A percentile compares a stretch with the other conserved stretches of the same genome.
phyloP scores from a whole-genome alignment of 495 filamentous ascomycete species.

The Penicillium roqueforti region DNA sequence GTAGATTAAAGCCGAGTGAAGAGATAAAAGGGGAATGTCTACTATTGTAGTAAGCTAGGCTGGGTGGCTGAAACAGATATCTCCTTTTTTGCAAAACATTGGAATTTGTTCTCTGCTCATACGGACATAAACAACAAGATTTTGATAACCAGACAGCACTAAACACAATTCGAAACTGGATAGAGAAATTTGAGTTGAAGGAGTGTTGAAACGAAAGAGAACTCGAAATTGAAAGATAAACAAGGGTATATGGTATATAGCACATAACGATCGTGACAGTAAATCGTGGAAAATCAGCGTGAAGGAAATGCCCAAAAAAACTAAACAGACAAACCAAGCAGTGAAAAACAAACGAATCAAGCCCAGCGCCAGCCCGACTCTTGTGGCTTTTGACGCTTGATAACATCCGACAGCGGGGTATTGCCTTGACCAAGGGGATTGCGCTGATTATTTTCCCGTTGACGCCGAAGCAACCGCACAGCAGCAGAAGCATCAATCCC shows the following conservation, averaged over 20 bases:
- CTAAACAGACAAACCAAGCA: background rate
- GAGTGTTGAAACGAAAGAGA: background rate
- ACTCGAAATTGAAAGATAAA: background rate
- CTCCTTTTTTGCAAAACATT: too few relatives aligned
- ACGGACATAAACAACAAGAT: background rate
- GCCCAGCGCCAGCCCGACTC: slow-evolving; percentile 41
- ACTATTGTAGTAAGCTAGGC: background rate
- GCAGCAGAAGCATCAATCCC: slow-evolving; percentile 46
- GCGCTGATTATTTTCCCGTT: slow-evolving; percentile 32
- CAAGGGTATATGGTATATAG: slow-evolving; percentile 6
- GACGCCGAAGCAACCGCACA: slow-evolving; percentile 39
- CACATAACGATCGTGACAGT: background rate
- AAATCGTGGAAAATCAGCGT: background rate
- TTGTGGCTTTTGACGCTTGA: slow-evolving; percentile 27
- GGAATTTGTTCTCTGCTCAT: background rate
- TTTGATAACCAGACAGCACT: too few relatives aligned
- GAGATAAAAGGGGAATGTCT: too few relatives aligned
- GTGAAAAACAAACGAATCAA: slow-evolving; percentile 1
- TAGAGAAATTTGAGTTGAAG: background rate
- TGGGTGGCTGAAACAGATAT: background rate
- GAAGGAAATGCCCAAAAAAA: background rate
- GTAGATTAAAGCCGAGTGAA: background rate
- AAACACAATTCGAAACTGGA: background rate
- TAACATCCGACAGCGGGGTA: slow-evolving; percentile 28
- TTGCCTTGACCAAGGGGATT: slow-evolving; percentile 18